Evolutionary conservation across 208 protist genomes (phyloP).

Genomic region (Leishmania major): DNA sequence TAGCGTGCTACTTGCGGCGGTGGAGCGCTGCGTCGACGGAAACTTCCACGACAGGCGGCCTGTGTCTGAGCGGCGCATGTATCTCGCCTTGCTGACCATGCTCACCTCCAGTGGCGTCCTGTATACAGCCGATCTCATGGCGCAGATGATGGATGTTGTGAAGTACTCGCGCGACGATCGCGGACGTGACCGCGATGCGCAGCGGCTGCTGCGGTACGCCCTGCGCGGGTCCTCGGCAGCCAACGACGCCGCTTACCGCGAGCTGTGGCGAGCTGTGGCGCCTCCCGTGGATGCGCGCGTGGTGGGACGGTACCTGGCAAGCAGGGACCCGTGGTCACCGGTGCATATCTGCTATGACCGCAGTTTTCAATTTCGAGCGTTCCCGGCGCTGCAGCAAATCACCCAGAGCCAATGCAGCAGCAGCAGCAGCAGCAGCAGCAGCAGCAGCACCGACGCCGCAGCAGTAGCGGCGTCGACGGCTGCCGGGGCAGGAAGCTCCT

Average conservation of each 20-base stretch:
- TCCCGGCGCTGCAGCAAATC: slow-evolving; percentile 37
- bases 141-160: slow-evolving; percentile 89
- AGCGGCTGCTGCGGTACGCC: slow-evolving; percentile 76
- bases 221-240: slow-evolving; percentile 65
- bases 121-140: slow-evolving; percentile 76
- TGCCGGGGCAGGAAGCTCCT: background rate
- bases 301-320: slow-evolving; percentile 78
- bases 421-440: background rate
- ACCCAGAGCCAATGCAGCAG: background rate
- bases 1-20: slow-evolving; percentile 72
- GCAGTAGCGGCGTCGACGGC: background rate
- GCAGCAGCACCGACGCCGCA: background rate
- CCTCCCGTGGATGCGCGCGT: slow-evolving; percentile 65
- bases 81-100: slow-evolving; percentile 78
- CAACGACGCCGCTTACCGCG: slow-evolving; percentile 56
- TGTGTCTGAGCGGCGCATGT: slow-evolving; percentile 72
- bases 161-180: slow-evolving; percentile 73
- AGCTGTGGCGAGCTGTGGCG: slow-evolving; percentile 61
- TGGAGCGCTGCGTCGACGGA: slow-evolving; percentile 71
- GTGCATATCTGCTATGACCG: slow-evolving; percentile 70
- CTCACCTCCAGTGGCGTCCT: slow-evolving; percentile 82
- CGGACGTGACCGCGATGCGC: slow-evolving; percentile 63
- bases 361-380: slow-evolving; percentile 52
- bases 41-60: slow-evolving; percentile 63
- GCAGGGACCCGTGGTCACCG: slow-evolving; percentile 68